Percentiles rank a stretch among this genome's conserved stretches.
Evolutionary conservation across 225 moss, liverwort and hornwort genomes (phyloP).

Genomic region (Polytrichum commune): DNA sequence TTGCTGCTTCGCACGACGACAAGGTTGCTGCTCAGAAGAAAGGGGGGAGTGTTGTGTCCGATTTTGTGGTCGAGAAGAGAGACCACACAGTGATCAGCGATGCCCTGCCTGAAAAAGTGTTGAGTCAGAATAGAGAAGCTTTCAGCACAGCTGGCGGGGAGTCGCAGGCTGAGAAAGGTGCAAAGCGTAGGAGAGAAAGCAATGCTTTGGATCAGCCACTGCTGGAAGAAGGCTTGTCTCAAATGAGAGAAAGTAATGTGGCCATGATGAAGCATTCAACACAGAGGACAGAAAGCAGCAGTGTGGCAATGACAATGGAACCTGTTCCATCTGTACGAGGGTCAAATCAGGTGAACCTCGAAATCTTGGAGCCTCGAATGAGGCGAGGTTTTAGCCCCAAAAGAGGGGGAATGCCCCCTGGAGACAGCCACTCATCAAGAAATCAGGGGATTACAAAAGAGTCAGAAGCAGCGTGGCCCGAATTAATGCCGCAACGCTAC

Average conservation of each 20-base stretch:
- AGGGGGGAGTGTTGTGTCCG: too few relatives aligned
- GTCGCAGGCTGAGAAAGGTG: conserved; percentile 17
- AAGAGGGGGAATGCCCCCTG: not conserved
- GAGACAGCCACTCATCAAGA: not conserved
- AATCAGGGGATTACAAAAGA: conserved; percentile 16
- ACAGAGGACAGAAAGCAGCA: conserved; percentile 3
- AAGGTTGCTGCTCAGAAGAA: too few relatives aligned
- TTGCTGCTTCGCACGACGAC: too few relatives aligned
- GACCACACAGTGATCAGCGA: too few relatives aligned
- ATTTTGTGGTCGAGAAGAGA: too few relatives aligned
- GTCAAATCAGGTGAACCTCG: too few relatives aligned
- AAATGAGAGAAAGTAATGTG: conserved; percentile 13
- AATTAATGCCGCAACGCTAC: conserved; percentile 33
- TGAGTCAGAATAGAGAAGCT: not conserved
- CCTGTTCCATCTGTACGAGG: too few relatives aligned
- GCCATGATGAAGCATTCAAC: conserved; percentile 1
- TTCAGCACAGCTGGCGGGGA: not conserved
- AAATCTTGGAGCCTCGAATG: too few relatives aligned
- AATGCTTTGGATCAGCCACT: conserved; percentile 18
- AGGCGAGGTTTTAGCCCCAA: not conserved
- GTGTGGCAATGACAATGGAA: too few relatives aligned
- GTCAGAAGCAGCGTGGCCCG: conserved; percentile 27
- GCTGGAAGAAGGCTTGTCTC: conserved; percentile 6
- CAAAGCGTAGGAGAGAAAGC: conserved; percentile 26
- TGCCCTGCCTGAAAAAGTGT: not conserved